Conservation (phyloP, 768 basidiomycete genomes). For the Mycena filopes region DNA sequence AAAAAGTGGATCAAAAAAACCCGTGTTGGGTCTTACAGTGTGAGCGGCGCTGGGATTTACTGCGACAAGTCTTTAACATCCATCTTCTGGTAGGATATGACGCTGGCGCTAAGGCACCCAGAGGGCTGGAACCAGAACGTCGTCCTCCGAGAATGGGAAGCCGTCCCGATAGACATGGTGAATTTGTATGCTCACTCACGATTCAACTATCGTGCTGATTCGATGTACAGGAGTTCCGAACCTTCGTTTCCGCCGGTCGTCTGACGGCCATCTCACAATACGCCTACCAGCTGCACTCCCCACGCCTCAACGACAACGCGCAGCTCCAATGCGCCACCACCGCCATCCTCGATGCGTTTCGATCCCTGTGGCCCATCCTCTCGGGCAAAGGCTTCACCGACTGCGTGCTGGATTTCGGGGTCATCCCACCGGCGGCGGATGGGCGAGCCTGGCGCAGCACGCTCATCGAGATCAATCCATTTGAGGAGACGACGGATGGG, state of each 20-base stretch:
- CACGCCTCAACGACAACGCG: slow-evolving; percentile 2
- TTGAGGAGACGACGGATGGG: slow-evolving; percentile 34
- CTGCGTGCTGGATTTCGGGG: slow-evolving; percentile 28
- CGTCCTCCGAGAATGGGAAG: slow-evolving; percentile 30
- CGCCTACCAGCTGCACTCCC: slow-evolving; percentile 31
- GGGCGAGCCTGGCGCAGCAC: slow-evolving; percentile 1
- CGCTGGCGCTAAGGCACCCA: slow-evolving; percentile 28
- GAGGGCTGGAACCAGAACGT: slow-evolving; percentile 29
- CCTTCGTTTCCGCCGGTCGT: slow-evolving; percentile 20
- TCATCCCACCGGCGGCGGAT: background rate
- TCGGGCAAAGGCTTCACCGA: background rate
- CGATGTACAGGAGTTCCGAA: slow-evolving; percentile 30
- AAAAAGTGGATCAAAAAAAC: too few relatives aligned
- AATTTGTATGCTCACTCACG: too few relatives aligned
- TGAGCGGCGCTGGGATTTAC: too few relatives aligned
- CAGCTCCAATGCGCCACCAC: background rate
- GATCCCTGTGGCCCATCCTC: slow-evolving; percentile 16
- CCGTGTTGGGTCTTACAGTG: too few relatives aligned
- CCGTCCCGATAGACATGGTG: slow-evolving; percentile 32
- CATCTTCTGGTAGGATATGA: slow-evolving; percentile 29
- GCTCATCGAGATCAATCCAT: slow-evolving; percentile 34
- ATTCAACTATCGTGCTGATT: background rate
- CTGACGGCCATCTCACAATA: slow-evolving; percentile 33
- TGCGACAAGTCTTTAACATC: background rate
- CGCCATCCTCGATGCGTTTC: slow-evolving; percentile 8